Base-by-base conservation (phyloP, 176 grass and related monocot species). In the Musa acuminata region DNA sequence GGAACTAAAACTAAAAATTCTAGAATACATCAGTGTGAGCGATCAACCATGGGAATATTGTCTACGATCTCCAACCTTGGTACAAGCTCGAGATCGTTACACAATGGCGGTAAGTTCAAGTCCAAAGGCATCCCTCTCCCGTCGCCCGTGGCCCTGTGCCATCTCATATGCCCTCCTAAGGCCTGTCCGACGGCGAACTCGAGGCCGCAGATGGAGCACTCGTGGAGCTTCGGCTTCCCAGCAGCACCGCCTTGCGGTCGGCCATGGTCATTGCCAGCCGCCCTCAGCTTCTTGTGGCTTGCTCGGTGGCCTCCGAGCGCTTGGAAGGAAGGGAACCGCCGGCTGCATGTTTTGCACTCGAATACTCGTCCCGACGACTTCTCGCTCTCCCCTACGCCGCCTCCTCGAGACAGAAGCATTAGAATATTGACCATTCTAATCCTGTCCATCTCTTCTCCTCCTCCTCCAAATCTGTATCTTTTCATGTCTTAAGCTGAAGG, bases 321-420 rank as follows among this genome's bases (percentile, higher is more conserved):
- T 66, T 29, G 63, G 63, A 66, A 66, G 23, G 63, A 66, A 9
- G 63, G 63, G 63, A 66, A 66, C 63, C 9, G 63, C 11, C 63
- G 63, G 63, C 14, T 14, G 63, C 63, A 29, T 0, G 63, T 66
- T 11, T 29, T 29, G 23, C 63, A 29, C 24, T 66, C 63, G 63
- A 66, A 66, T 11, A 66, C 63, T 24, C 24, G 22, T 24, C n/a
- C 63, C 63, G 26, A 27, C 26, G 26, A 22, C 26, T 27, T 1
- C 26, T 27, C 26, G 26, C 26, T 27, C 26, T 2, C 1, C 26
- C n/a, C 63, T 9, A 7, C 63, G 11, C 27, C 63, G 5, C 63
- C 9, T 9, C 63, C 63, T 13, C 27, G 24, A 26, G 23, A 13
- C 23, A 66, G n/a, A 26, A 66, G 63, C 63, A 66, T 29, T 13